Percentiles rank a stretch among this genome's conserved stretches.
These are phyloP conservation scores for Fusarium abutilonis DNA, from an alignment of 2,329 filamentous ascomycete species.

Conservation along the genomic window DNA sequence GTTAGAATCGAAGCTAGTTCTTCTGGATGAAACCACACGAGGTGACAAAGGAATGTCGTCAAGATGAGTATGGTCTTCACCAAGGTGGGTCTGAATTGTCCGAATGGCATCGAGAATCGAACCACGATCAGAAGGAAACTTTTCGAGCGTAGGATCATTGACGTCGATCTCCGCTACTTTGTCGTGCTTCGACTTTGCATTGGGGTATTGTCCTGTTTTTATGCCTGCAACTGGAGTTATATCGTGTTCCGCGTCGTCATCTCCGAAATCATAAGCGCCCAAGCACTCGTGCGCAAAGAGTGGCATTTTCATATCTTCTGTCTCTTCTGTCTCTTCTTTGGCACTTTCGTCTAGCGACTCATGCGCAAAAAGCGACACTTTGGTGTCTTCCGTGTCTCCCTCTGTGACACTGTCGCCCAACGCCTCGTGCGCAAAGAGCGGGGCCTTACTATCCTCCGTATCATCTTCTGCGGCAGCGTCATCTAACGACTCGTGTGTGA, in stretches of 20 bases:
- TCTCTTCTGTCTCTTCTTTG: constrained; percentile 31
- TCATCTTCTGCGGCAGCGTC: constrained; percentile 51
- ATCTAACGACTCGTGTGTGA: constrained; percentile 59
- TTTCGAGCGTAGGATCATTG: constrained; percentile 60
- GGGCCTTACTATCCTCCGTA: constrained; percentile 47
- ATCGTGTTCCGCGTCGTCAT: constrained; percentile 49
- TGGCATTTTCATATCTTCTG: constrained; percentile 48
- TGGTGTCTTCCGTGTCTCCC: constrained; percentile 47
- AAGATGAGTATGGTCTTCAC: constrained; percentile 52
- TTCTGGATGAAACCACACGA: constrained; percentile 48
- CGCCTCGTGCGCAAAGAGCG: constrained; percentile 60
- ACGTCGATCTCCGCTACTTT: constrained; percentile 48
- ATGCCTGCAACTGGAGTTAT: constrained; percentile 22
- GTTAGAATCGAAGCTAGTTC: constrained; percentile 51
- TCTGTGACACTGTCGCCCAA: constrained; percentile 53
- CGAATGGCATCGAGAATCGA: constrained; percentile 59
- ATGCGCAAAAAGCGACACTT: constrained; percentile 24
- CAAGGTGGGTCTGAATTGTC: constrained; percentile 57
- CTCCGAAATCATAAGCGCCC: constrained; percentile 53
- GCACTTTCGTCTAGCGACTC: constrained; percentile 18
- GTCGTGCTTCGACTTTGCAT: constrained; percentile 32
- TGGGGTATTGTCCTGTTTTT: constrained; percentile 31
- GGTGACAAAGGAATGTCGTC: constrained; percentile 52
- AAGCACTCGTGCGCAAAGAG: constrained; percentile 60
- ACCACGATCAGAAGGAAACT: constrained; percentile 57